These are phyloP conservation scores for Paramarasmius palmivorus DNA, from an alignment of 1,284 basidiomycete species.

Conservation along the genomic window DNA sequence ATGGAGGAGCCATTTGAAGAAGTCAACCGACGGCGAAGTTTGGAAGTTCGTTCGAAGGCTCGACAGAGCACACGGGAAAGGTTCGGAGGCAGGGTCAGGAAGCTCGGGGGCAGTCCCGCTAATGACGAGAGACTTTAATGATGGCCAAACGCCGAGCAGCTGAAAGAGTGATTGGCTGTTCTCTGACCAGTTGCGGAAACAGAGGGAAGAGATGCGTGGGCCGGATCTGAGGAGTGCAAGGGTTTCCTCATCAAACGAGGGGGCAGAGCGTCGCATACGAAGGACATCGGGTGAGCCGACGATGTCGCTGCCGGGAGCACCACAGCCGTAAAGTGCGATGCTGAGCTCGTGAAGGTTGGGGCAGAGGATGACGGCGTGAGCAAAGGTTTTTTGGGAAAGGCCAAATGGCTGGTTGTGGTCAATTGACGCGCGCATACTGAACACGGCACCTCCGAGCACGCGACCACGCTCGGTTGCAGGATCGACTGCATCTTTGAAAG, in stretches of 20 bases:
- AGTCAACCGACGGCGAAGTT: constrained; percentile 41
- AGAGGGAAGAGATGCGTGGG: constrained; percentile 54
- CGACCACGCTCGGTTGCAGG: constrained; percentile 45
- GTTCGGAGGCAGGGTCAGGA: constrained; percentile 40
- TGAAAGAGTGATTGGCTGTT: constrained; percentile 57
- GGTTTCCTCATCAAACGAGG: constrained; percentile 55
- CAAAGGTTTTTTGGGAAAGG: constrained; percentile 56
- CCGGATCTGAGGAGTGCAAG: constrained; percentile 53
- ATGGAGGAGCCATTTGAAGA: constrained; percentile 68
- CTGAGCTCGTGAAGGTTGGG: constrained; percentile 57
- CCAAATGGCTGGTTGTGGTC: constrained; percentile 67
- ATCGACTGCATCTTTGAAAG: constrained; percentile 54
- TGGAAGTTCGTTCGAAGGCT: constrained; percentile 44
- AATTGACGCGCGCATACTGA: constrained; percentile 52
- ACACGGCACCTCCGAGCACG: constrained; percentile 52
- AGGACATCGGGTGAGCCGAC: constrained; percentile 44
- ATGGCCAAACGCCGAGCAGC: constrained; percentile 62
- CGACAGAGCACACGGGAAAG: constrained; percentile 46
- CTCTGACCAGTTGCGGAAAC: constrained; percentile 71
- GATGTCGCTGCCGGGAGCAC: constrained; percentile 45
- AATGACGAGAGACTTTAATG: constrained; percentile 53
- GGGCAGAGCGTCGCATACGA: constrained; percentile 50
- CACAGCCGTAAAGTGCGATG: constrained; percentile 59
- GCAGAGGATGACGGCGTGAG: constrained; percentile 54
- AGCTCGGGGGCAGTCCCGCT: constrained; percentile 59